phyloP scores from a whole-genome alignment of 768 basidiomycete genomes.

The Fomitopsis serialis region DNA sequence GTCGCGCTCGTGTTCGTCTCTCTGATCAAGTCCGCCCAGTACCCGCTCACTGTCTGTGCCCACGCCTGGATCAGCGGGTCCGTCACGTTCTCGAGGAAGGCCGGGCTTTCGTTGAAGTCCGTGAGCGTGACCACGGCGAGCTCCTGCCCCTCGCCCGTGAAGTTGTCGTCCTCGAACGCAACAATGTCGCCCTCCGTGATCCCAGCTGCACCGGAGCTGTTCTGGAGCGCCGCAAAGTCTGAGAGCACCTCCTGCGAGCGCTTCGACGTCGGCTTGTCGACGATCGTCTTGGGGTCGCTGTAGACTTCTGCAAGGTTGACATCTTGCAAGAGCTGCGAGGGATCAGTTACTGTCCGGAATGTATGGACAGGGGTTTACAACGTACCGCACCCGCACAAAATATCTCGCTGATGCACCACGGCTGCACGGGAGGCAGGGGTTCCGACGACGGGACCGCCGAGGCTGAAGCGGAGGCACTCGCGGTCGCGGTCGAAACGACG shows the following conservation, averaged over 20 bases:
- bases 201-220: constrained; percentile 21
- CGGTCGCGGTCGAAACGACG: constrained; percentile 54
- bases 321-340: constrained; percentile 69
- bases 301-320: constrained; percentile 75
- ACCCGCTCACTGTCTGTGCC: constrained; percentile 74
- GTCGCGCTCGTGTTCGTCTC: constrained; percentile 65
- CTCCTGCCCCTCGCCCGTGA: constrained; percentile 82
- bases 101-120: constrained; percentile 57
- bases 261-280: constrained; percentile 81
- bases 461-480: constrained; percentile 57
- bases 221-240: constrained; percentile 53
- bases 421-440: constrained; percentile 59
- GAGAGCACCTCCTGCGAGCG: constrained; percentile 58
- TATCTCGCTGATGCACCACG: constrained; percentile 73
- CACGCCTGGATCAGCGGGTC: constrained; percentile 69
- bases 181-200: constrained; percentile 63
- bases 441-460: constrained; percentile 60
- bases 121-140: constrained; percentile 57
- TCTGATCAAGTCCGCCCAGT: constrained; percentile 78
- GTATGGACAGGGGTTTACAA: constrained; percentile 6
- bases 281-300: constrained; percentile 82
- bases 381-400: constrained; percentile 77
- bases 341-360: not conserved
- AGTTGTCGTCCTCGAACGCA: constrained; percentile 68
- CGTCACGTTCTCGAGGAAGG: constrained; percentile 65